These are phyloP conservation scores for Leishmania tarentolae DNA, from an alignment of 208 protist species.

Conservation along the genomic window DNA sequence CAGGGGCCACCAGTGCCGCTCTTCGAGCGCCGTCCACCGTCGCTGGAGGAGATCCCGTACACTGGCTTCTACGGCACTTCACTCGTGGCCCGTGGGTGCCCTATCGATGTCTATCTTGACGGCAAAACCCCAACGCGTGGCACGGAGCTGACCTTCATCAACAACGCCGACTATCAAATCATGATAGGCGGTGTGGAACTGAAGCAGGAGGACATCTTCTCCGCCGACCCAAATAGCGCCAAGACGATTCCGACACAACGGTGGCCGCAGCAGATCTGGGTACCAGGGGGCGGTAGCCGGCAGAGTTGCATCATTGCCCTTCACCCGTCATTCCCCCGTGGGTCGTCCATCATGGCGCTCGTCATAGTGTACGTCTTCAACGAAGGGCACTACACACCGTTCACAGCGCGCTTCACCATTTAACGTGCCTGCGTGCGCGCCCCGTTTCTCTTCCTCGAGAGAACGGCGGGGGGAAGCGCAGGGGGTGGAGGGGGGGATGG, in stretches of 20 bases:
- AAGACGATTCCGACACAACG: constrained; percentile 81
- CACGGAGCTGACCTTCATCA: constrained; percentile 84
- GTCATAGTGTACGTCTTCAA: constrained; percentile 74
- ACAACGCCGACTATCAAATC: constrained; percentile 70
- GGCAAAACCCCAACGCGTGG: constrained; percentile 81
- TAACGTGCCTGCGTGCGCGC: constrained; percentile 25
- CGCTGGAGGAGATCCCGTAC: constrained; percentile 74
- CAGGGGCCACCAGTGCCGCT: constrained; percentile 55
- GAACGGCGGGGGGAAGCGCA: background rate
- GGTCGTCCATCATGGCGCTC: constrained; percentile 72
- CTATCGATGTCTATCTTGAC: constrained; percentile 87
- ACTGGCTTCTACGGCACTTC: constrained; percentile 62
- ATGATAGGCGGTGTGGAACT: constrained; percentile 84
- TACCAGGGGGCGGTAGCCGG: constrained; percentile 54
- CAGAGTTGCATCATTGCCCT: constrained; percentile 75
- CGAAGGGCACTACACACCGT: constrained; percentile 66
- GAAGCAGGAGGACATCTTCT: constrained; percentile 86
- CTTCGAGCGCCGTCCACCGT: constrained; percentile 76
- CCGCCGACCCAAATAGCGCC: constrained; percentile 59
- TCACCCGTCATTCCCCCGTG: constrained; percentile 80
- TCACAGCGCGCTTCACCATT: constrained; percentile 66
- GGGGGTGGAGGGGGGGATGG: too few species aligned
- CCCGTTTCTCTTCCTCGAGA: background rate
- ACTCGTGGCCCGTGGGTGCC: constrained; percentile 72
- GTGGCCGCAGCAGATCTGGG: constrained; percentile 80